Conservation (phyloP, 169 alveolate species). For the Plasmodium relictum region DNA sequence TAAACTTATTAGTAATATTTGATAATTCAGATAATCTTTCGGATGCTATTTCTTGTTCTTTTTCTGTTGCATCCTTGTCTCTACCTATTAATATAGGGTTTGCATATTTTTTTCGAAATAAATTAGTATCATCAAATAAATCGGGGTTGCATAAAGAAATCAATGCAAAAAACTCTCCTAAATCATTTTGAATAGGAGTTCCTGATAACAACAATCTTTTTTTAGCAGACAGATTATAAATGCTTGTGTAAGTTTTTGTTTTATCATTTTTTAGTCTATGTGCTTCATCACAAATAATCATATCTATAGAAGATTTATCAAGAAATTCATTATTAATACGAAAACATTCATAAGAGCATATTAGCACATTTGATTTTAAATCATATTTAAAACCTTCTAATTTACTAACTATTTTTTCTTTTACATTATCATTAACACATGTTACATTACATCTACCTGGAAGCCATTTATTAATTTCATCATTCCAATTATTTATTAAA, state of each 20-base stretch:
- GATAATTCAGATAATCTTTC: conserved; percentile 91
- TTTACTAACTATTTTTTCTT: conserved; percentile 91
- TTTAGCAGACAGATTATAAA: conserved; percentile 91
- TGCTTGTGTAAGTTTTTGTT: conserved; percentile 92
- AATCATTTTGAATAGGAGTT: conserved; percentile 93
- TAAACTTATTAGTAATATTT: conserved; percentile 91
- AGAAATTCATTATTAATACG: conserved; percentile 89
- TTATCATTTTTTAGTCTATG: conserved; percentile 95
- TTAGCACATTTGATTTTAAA: conserved; percentile 87
- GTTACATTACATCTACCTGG: conserved; percentile 90
- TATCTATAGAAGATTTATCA: conserved; percentile 93
- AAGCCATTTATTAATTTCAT: conserved; percentile 95
- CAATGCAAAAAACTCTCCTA: conserved; percentile 91
- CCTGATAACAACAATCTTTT: conserved; percentile 92
- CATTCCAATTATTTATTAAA: conserved; percentile 94
- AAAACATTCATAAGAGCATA: conserved; percentile 94
- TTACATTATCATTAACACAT: conserved; percentile 91
- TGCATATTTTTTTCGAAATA: conserved; percentile 87
- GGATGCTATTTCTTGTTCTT: conserved; percentile 90
- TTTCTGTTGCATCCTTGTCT: conserved; percentile 93
- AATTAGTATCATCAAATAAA: conserved; percentile 88
- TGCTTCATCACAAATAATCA: conserved; percentile 97
- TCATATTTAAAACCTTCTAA: conserved; percentile 92
- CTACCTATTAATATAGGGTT: conserved; percentile 91
- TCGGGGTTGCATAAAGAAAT: conserved; percentile 92